phyloP scores from a whole-genome alignment of 1,139 yeast species.

The Yamadazyma atlantica region DNA sequence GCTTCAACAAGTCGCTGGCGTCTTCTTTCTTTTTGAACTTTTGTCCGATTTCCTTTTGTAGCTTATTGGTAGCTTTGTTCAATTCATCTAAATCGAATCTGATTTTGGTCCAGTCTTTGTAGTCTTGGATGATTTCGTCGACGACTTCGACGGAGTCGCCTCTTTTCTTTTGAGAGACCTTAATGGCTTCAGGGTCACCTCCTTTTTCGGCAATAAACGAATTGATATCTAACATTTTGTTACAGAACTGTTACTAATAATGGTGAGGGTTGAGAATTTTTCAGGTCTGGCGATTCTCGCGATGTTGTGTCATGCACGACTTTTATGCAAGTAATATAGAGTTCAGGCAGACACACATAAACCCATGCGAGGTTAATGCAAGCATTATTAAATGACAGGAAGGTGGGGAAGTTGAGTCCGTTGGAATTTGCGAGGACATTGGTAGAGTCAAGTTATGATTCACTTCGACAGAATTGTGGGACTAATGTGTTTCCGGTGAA shows the following conservation, averaged over 20 bases:
- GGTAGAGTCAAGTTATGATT: slow-evolving; percentile 40
- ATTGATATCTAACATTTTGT: slow-evolving; percentile 85
- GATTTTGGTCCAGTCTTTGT: slow-evolving; percentile 88
- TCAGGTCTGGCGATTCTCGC: too few species aligned
- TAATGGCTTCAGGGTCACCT: slow-evolving; percentile 87
- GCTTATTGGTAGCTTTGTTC: slow-evolving; percentile 81
- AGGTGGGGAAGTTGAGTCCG: slow-evolving; percentile 27
- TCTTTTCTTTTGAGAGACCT: slow-evolving; percentile 88
- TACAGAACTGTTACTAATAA: not conserved
- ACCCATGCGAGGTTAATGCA: slow-evolving; percentile 41
- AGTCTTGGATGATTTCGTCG: slow-evolving; percentile 88
- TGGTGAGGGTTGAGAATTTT: not conserved
- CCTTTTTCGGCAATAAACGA: slow-evolving; percentile 95
- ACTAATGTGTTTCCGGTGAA: slow-evolving; percentile 38
- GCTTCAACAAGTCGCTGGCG: slow-evolving; percentile 75
- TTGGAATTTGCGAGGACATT: slow-evolving; percentile 38
- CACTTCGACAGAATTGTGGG: slow-evolving; percentile 18
- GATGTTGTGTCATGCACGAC: too few species aligned
- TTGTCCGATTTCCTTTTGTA: slow-evolving; percentile 90
- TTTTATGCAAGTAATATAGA: too few species aligned
- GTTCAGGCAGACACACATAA: too few species aligned
- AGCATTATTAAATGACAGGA: slow-evolving; percentile 36
- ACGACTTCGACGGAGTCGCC: slow-evolving; percentile 93
- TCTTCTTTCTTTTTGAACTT: slow-evolving; percentile 95
- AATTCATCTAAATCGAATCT: slow-evolving; percentile 90